Percentiles rank a stretch among this genome's conserved stretches.
phyloP scores from a whole-genome alignment of 1,284 basidiomycete species.

The Fomitopsis schrenkii region DNA sequence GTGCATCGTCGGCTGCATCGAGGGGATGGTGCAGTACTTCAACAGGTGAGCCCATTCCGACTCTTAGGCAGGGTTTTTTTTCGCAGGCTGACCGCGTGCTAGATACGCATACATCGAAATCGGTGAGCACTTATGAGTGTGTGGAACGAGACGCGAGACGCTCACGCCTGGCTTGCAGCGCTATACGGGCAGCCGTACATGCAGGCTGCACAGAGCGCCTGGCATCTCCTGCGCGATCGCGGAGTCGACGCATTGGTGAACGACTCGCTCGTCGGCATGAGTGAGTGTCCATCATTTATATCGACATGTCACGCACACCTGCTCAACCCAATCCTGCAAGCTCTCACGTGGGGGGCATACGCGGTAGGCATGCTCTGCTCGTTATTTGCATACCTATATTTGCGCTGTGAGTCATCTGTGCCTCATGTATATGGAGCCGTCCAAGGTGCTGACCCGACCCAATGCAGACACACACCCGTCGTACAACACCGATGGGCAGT shows the following conservation, averaged over 20 bases:
- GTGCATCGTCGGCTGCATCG: conserved; percentile 77
- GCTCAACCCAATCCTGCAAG: conserved; percentile 25
- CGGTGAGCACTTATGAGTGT: conserved; percentile 31
- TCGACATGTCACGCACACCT: conserved; percentile 49
- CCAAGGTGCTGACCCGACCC: conserved; percentile 4
- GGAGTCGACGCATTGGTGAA: conserved; percentile 86
- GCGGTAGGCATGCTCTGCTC: conserved; percentile 74
- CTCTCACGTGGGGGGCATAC: conserved; percentile 75
- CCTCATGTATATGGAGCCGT: not conserved
- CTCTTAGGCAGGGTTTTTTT: not conserved
- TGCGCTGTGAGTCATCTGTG: conserved; percentile 51
- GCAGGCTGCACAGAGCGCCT: conserved; percentile 86
- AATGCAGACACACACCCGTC: conserved; percentile 60
- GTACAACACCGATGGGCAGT: conserved; percentile 72
- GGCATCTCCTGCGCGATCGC: conserved; percentile 81
- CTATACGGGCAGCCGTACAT: conserved; percentile 88
- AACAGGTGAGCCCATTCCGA: conserved; percentile 51
- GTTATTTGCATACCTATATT: conserved; percentile 80
- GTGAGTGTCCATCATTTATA: conserved; percentile 38
- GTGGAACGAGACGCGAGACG: not conserved
- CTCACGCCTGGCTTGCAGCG: conserved; percentile 34
- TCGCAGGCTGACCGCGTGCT: not conserved
- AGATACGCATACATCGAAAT: conserved; percentile 85
- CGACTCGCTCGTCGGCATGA: conserved; percentile 81
- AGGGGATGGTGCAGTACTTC: conserved; percentile 74